phyloP scores from a whole-genome alignment of 345 rosid species.

The Nasturtium officinale region DNA sequence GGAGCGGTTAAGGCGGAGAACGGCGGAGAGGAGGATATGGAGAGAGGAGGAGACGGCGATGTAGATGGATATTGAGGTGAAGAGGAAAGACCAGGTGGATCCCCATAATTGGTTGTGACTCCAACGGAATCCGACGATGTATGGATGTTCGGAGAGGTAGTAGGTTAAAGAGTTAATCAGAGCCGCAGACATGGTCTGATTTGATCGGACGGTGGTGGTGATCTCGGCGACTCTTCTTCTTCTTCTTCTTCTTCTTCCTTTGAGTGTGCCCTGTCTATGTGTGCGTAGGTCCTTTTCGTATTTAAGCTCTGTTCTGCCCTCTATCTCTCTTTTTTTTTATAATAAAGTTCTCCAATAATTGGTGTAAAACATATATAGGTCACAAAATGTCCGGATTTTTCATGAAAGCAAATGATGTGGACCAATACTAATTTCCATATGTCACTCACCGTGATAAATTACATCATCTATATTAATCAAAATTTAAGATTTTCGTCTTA shows the following conservation, averaged over 20 bases:
- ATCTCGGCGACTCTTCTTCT: conserved; percentile 20
- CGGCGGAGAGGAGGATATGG: conserved; percentile 52
- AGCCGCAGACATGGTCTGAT: conserved; percentile 32
- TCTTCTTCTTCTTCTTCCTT: background rate
- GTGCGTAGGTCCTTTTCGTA: conserved; percentile 24
- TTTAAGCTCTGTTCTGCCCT: background rate
- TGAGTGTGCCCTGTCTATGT: conserved; percentile 10
- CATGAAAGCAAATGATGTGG: conserved; percentile 36
- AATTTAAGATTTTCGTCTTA: background rate
- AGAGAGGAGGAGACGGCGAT: conserved; percentile 53
- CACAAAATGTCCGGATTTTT: conserved; percentile 25
- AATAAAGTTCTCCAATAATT: conserved; percentile 14
- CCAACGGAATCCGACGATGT: conserved; percentile 82
- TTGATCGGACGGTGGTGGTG: conserved; percentile 31
- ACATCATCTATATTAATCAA: background rate
- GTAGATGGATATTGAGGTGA: conserved; percentile 63
- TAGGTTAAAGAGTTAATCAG: conserved; percentile 45
- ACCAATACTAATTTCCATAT: conserved; percentile 16
- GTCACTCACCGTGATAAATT: conserved; percentile 20
- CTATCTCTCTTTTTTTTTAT: background rate
- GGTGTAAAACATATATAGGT: conserved; percentile 15
- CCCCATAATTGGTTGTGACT: conserved; percentile 81
- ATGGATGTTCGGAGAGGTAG: conserved; percentile 82
- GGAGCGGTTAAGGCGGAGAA: conserved; percentile 49
- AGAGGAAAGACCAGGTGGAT: conserved; percentile 88